Evolutionary conservation across 2,329 filamentous ascomycete genomes (phyloP), one percentile per base, ranked within the genome.

Genomic region (Periconia macrospinosa): DNA sequence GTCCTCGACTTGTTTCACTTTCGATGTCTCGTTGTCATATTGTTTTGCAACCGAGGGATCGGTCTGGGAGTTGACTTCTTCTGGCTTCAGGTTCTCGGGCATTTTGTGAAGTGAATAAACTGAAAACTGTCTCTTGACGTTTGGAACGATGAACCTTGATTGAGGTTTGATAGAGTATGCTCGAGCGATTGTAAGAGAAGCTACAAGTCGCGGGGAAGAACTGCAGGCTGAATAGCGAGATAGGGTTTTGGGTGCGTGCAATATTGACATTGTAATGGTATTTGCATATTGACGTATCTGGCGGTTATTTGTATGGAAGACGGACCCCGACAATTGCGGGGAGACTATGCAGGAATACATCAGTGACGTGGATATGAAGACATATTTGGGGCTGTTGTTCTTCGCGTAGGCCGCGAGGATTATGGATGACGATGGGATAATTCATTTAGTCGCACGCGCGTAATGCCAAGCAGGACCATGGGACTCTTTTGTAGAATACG

Each of bases 41-140:
- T 81, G 79, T 62, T 79, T 81, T n/a, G 74, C 58, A 52, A 80
- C 76, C 2, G 76, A 76, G 23, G 79, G 78, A 60, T 81, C 79
- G 44, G 66, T 75, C 54, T 75, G 59, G 41, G 75, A 73, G 56
- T 72, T 67, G 62, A 80, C 61, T 55, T 80, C 76, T 52, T 63
- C 55, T 18, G 62, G 45, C 42, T 67, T 77, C 42, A 79, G 65
- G 54, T 60, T 52, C 49, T 79, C 75, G 42, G 78, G 77, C 79
- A 81, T 81, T 20, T 67, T 78, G 69, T 65, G 54, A 30, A 44
- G 35, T 33, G 50, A 40, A 41, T 59, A 57, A 27, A 54, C 52
- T 2, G 67, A 62, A 14, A 70, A 62, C 11, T 54, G 46, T 56
- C 58, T 62, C 5, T 17, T 43, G 14, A 33, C 40, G 37, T 45